Evolutionary conservation across 352 stramenopile genomes (phyloP), one percentile per base, ranked within the genome.

Genomic region (Phytophthora hybrid): DNA sequence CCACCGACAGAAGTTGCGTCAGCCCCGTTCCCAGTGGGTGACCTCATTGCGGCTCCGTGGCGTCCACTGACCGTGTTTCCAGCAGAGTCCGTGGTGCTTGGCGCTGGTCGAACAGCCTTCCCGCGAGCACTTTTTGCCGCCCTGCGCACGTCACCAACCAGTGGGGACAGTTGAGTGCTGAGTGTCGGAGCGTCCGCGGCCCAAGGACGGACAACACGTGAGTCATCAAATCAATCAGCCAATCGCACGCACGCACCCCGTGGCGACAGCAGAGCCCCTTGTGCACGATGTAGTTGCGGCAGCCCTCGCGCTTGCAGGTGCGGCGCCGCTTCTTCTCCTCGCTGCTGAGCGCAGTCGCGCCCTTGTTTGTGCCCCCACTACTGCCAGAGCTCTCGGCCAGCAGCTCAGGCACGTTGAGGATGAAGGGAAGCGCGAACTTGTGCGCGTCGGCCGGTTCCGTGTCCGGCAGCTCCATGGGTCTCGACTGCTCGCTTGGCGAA

Each of bases 241-340:
- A 44, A 44, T 44, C 37, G 10, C 34, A 41, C 34, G 13, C 57
- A 73, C 37, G 37, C 55, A 88, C 80, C 44, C 81, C 81, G 37
- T 88, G 81, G 32, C 76, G 72, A 14, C 82, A 83, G 66, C 79
- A 41, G 83, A 81, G 26, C 83, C 78, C 53, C 79, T 83, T 47
- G 80, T 84, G 70, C 83, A 91, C 51, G 51, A 82, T 82, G 69
- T 88, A 88, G 54, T 81, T 81, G 23, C 73, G 53, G 37, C 80
- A 88, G 49, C 73, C 78, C 21, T 75, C 72, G 39, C 78, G 41
- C 53, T 77, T 81, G 66, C 80, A 88, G 55, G 72, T 53, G 19
- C 76, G 74, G 4, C 66, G 72, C 23, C 74, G 66, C 11, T 69
- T 77, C 66, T 84, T 84, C 63, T 82, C 66, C 47, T 78, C 69